Evolutionary conservation across 2,329 filamentous ascomycete species (phyloP).

Genomic region (Colletotrichum sidae): DNA sequence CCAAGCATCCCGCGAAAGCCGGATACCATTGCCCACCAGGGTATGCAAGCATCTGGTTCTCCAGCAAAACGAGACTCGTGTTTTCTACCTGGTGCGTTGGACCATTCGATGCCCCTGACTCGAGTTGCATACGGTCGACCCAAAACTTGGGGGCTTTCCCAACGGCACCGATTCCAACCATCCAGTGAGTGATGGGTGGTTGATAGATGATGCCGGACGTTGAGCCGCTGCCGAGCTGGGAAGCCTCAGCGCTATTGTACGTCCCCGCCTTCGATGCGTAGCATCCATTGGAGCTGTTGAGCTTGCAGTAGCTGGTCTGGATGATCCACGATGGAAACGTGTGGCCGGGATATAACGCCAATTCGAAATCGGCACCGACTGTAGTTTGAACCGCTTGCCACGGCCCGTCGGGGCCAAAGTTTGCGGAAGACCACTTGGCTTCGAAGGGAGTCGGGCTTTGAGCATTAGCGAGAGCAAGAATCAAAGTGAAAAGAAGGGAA

Average conservation of each 20-base stretch:
- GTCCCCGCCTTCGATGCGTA: constrained; percentile 43
- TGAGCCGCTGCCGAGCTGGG: constrained; percentile 1
- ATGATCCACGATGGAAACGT: constrained; percentile 44
- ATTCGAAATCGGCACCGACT: constrained; percentile 39
- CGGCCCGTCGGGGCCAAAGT: constrained; percentile 49
- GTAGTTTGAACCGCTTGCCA: constrained; percentile 47
- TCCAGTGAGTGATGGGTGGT: constrained; percentile 37
- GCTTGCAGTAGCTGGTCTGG: constrained; percentile 43
- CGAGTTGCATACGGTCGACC: constrained; percentile 3
- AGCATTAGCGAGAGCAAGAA: background rate
- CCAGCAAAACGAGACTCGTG: constrained; percentile 43
- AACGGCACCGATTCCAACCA: constrained; percentile 42
- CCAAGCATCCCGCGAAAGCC: constrained; percentile 46
- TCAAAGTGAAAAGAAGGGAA: too few species aligned
- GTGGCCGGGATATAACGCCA: constrained; percentile 45
- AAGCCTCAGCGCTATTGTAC: constrained; percentile 40
- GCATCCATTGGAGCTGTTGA: constrained; percentile 41
- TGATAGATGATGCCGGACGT: background rate
- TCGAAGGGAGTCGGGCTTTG: constrained; percentile 36
- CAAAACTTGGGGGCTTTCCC: constrained; percentile 1
- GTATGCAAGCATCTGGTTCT: constrained; percentile 43
- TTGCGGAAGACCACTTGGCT: constrained; percentile 43
- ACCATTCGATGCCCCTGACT: background rate
- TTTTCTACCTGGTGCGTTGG: constrained; percentile 38
- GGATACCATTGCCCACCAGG: constrained; percentile 45